These are phyloP conservation scores for Apiospora sp. DNA, from an alignment of 2,329 filamentous ascomycete genomes.

Conservation along the genomic window DNA sequence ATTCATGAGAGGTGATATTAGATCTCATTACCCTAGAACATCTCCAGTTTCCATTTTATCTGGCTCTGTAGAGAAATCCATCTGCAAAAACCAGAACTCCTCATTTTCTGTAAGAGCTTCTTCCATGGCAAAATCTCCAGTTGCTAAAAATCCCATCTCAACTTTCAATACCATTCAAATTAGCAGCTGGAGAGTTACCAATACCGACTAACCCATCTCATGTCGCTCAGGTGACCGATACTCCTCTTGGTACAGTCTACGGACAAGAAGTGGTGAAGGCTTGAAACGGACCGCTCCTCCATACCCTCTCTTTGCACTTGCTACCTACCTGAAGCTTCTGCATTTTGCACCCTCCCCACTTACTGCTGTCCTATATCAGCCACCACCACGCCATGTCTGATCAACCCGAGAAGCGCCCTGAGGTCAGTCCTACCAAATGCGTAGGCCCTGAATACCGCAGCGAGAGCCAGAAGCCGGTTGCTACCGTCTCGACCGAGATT, in stretches of 20 bases:
- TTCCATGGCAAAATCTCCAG: background rate
- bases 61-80: background rate
- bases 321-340: background rate
- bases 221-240: background rate
- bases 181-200: background rate
- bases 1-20: background rate
- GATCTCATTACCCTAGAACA: background rate
- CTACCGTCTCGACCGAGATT: slow-evolving; percentile 86
- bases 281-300: background rate
- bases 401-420: slow-evolving; percentile 32
- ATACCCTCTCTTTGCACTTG: background rate
- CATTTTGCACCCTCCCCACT: slow-evolving; percentile 17
- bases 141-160: background rate
- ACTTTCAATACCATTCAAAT: background rate
- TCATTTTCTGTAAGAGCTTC: slow-evolving; percentile 11
- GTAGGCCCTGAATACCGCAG: slow-evolving; percentile 83
- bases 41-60: background rate
- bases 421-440: slow-evolving; percentile 61
- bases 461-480: slow-evolving; percentile 80
- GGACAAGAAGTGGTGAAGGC: background rate
- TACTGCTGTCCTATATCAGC: slow-evolving; percentile 1
- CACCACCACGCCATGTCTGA: slow-evolving; percentile 18
- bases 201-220: background rate
- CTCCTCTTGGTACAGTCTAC: background rate
- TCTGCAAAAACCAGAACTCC: background rate